Base-by-base conservation (phyloP, 345 rosid species). In the Tarenaya hassleriana region DNA sequence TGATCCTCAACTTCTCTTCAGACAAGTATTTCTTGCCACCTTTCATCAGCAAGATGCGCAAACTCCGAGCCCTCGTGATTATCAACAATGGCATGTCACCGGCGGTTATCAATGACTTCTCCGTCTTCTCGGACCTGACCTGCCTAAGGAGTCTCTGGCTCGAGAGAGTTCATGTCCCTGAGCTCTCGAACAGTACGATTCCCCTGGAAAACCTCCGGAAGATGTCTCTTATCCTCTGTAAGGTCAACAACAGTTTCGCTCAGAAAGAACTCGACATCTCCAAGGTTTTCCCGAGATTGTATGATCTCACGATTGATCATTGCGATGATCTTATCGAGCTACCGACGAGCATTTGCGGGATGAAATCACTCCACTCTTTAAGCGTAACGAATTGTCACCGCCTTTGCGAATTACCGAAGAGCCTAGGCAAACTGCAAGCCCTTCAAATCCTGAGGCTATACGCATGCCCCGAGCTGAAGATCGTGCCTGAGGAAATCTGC, bases 331-430 rank as follows among this genome's bases (percentile, higher is more conserved):
- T 92, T 41, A 43, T 56, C 17, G 60, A 69, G 68, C 56, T 92
- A 24, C 96, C 96, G 27, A 10, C 70, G 10, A 74, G 79, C 73
- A 69, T 85, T 24, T 79, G 88, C 50, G 8, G 61, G 5, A 47
- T 76, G 64, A 69, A 48, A 9, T 63, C 74, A 7, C 86, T 92
- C 1, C 63, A 69, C 29, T 76, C 58, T 44, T 78, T 92, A 12
- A 88, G 96, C 67, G 57, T 85, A 69, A 88, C 95, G 43, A 81
- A 92, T 51, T 92, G 96, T 84, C 95, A 87, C 75, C 74, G 74
- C 21, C 60, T 92, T 12, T 50, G 58, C 27, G 72, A 64, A 42
- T 68, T 92, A 39, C 95, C 86, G 3, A 34, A 62, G 10, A 58
- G 73, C 31, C 60, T 88, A 31, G 86, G 86, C 3, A 66, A 66